Evolutionary conservation across 1,284 basidiomycete genomes (phyloP), one percentile per base, ranked within the genome.

Genomic region (Melampsora americana): DNA sequence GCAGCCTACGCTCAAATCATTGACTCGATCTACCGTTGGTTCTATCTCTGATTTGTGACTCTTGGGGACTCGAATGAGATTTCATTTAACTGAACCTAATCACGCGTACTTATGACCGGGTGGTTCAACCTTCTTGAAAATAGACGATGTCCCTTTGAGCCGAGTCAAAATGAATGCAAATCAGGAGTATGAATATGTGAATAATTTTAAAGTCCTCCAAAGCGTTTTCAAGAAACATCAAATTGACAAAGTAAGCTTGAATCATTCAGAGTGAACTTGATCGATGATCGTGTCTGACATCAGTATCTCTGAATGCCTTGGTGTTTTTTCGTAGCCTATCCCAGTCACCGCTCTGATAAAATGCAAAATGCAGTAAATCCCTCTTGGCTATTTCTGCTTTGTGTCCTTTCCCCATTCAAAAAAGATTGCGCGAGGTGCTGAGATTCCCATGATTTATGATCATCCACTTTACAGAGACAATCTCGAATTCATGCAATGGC

Each of bases 401-500:
- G 28, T 26, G 18, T 14, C 32, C 59, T 44, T 48, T 16, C 12
- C 28, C 23, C 14, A 44, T 44, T 26, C n/a, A 0, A 39, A 23
- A 48, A 28, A 35, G 44, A 71, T 30, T n/a, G 60, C 62, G 23
- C 9, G 11, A 20, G 68, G 28, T 42, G 44, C 48, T 35, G 18
- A 18, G 26, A 26, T 75, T 44, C 11, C 28, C 20, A 66, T 46
- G 16, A 18, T n/a, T 66, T 39, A 42, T 32, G 50, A 44, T n/a
- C 18, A 23, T 30, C 35, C 32, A 32, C 77, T 39, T 26, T 61
- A 20, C 80, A 91, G 90, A 84, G 96, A 99, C 84, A 99, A 99
- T 84, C 90, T 99, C 80, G 96, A 99, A 83, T 99, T 99, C 84
- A 83, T 95, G 75, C 95, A 99, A 84, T 99, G 95, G 95, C 87